phyloP scores from a whole-genome alignment of 441 rosid genomes.

The Erodium chrysanthum region DNA sequence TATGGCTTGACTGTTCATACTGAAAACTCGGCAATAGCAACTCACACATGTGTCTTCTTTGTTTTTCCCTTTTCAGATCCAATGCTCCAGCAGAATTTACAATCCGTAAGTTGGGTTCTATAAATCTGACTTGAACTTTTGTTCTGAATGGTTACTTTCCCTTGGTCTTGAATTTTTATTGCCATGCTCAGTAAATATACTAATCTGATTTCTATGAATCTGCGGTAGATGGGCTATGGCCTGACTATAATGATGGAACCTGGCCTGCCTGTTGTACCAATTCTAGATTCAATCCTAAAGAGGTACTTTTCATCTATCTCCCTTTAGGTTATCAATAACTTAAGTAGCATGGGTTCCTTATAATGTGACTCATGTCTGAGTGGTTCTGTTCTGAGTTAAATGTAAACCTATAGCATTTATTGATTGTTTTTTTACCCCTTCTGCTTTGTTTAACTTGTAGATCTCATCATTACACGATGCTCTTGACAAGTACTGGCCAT shows the following conservation, averaged over 20 bases:
- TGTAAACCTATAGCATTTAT: not conserved
- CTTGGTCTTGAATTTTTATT: no score
- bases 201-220: slow-evolving; percentile 18
- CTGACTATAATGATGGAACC: slow-evolving; percentile 82
- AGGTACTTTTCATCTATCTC: slow-evolving; percentile 32
- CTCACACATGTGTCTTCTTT: not conserved
- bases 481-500: slow-evolving; percentile 75
- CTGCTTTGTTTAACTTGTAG: slow-evolving; percentile 30
- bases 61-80: slow-evolving; percentile 33
- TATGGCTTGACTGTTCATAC: not conserved
- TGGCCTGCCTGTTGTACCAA: slow-evolving; percentile 77
- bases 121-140: not conserved
- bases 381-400: no score
- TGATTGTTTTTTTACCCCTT: not conserved
- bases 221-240: slow-evolving; percentile 78
- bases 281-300: slow-evolving; percentile 48
- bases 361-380: not conserved
- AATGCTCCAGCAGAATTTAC: slow-evolving; percentile 68
- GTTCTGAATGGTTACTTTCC: no score
- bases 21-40: not conserved
- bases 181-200: not conserved
- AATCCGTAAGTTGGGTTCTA: slow-evolving; percentile 57
- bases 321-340: not conserved
- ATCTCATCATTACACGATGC: slow-evolving; percentile 49
- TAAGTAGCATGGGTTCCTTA: not conserved